phyloP scores from a whole-genome alignment of 148 eudicot genomes.

The Simmondsia chinensis region DNA sequence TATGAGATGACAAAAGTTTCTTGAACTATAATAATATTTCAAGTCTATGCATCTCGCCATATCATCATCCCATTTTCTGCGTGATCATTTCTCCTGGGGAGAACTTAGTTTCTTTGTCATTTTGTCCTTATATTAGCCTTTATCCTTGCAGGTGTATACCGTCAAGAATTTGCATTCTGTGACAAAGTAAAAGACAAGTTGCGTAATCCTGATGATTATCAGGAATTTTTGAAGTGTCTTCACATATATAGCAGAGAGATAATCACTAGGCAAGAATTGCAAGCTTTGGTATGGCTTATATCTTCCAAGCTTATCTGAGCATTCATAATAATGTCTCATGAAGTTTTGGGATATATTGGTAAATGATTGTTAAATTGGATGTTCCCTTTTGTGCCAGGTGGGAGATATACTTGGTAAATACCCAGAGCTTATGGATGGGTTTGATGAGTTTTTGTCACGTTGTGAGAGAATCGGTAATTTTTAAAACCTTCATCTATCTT shows the following conservation, averaged over 20 bases:
- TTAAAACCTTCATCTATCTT: constrained; percentile 1
- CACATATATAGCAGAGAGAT: constrained; percentile 20
- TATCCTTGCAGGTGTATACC: constrained; percentile 28
- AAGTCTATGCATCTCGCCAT: too few species aligned
- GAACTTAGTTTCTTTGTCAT: too few species aligned
- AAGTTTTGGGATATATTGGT: too few species aligned
- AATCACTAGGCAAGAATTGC: constrained; percentile 25
- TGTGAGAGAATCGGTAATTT: constrained; percentile 38
- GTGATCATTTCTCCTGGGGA: too few species aligned
- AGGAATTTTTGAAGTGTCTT: constrained; percentile 35
- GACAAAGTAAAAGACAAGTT: constrained; percentile 44
- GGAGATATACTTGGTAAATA: constrained; percentile 26
- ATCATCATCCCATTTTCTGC: too few species aligned
- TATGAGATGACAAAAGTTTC: too few species aligned
- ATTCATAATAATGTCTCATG: too few species aligned
- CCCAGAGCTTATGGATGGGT: constrained; percentile 40
- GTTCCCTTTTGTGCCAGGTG: constrained; percentile 34
- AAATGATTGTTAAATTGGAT: too few species aligned
- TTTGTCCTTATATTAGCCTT: background rate
- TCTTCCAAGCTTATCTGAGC: background rate
- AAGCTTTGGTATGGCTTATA: constrained; percentile 21
- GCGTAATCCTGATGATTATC: constrained; percentile 18
- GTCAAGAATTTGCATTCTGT: constrained; percentile 25
- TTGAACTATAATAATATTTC: too few species aligned
- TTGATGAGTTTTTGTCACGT: constrained; percentile 35